Evolutionary conservation across 2,329 filamentous ascomycete genomes (phyloP).

Genomic region (Pseudohalonectria lignicola): DNA sequence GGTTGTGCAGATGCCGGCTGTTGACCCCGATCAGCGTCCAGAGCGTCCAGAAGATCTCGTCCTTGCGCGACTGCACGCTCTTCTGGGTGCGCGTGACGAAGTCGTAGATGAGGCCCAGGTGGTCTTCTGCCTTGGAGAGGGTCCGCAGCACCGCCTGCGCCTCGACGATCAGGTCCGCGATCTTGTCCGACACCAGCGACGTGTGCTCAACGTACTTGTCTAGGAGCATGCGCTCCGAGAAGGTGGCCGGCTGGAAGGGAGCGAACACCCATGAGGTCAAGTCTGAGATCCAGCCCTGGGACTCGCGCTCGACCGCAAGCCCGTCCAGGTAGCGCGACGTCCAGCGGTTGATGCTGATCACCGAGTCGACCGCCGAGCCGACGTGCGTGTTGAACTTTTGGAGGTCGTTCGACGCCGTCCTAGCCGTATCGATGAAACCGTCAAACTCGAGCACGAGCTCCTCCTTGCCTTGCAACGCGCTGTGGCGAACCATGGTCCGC

Average conservation of each 20-base stretch:
- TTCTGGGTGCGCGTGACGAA: slow-evolving; percentile 55
- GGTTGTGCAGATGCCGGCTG: slow-evolving; percentile 43
- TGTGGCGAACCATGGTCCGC: slow-evolving; percentile 60
- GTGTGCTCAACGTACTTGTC: slow-evolving; percentile 70
- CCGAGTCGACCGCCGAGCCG: slow-evolving; percentile 60
- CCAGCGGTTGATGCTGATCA: slow-evolving; percentile 67
- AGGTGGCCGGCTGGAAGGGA: slow-evolving; percentile 51
- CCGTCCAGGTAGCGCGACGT: slow-evolving; percentile 58
- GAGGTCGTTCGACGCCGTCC: slow-evolving; percentile 53
- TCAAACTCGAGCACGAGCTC: slow-evolving; percentile 69
- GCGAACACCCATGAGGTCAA: slow-evolving; percentile 37
- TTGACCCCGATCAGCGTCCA: slow-evolving; percentile 71
- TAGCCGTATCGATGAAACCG: slow-evolving; percentile 60
- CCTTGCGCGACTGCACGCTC: slow-evolving; percentile 44
- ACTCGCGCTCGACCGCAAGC: slow-evolving; percentile 27
- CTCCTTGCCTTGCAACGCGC: slow-evolving; percentile 53
- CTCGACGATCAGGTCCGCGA: slow-evolving; percentile 55
- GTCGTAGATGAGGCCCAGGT: slow-evolving; percentile 58
- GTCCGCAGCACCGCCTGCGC: slow-evolving; percentile 56
- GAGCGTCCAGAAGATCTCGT: slow-evolving; percentile 56
- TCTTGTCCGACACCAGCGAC: slow-evolving; percentile 56
- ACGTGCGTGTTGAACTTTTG: slow-evolving; percentile 69
- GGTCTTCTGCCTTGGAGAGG: slow-evolving; percentile 57
- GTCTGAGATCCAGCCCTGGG: slow-evolving; percentile 21
- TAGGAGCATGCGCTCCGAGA: slow-evolving; percentile 51